These are phyloP conservation scores for Rhizophagus clarus DNA, from an alignment of 192 early-diverging fungal genomes.

Conservation along the genomic window DNA sequence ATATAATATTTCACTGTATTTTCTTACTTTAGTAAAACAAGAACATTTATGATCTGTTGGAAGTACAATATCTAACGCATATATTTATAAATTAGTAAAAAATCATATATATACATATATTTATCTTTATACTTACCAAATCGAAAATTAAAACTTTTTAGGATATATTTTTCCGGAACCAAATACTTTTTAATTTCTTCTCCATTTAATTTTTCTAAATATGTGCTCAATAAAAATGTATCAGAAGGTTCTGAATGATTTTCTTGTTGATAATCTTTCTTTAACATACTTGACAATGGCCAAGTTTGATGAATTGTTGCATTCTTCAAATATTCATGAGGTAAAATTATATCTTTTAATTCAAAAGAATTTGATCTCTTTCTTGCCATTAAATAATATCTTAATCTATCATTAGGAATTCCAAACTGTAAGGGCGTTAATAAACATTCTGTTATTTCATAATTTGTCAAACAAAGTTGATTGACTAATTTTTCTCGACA, in stretches of 20 bases:
- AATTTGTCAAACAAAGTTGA: slow-evolving; percentile 56
- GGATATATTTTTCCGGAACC: slow-evolving; percentile 46
- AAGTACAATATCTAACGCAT: slow-evolving; percentile 64
- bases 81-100: slow-evolving; percentile 31
- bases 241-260: slow-evolving; percentile 19
- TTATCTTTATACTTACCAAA: slow-evolving; percentile 40
- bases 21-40: slow-evolving; percentile 72
- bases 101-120: background rate
- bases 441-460: slow-evolving; percentile 69
- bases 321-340: slow-evolving; percentile 24
- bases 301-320: slow-evolving; percentile 36
- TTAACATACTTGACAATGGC: background rate
- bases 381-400: slow-evolving; percentile 75
- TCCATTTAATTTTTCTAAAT: slow-evolving; percentile 35
- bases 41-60: slow-evolving; percentile 58
- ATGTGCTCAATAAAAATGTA: slow-evolving; percentile 28
- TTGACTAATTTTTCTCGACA: slow-evolving; percentile 59
- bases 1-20: too few relatives aligned
- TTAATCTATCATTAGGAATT: slow-evolving; percentile 74
- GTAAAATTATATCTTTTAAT: background rate
- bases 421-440: slow-evolving; percentile 73
- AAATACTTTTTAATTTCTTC: slow-evolving; percentile 35
- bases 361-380: background rate
- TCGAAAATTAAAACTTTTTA: slow-evolving; percentile 51
- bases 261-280: background rate